Conservation (phyloP, 2,329 filamentous ascomycete species). For the Thermoascus crustaceus region DNA sequence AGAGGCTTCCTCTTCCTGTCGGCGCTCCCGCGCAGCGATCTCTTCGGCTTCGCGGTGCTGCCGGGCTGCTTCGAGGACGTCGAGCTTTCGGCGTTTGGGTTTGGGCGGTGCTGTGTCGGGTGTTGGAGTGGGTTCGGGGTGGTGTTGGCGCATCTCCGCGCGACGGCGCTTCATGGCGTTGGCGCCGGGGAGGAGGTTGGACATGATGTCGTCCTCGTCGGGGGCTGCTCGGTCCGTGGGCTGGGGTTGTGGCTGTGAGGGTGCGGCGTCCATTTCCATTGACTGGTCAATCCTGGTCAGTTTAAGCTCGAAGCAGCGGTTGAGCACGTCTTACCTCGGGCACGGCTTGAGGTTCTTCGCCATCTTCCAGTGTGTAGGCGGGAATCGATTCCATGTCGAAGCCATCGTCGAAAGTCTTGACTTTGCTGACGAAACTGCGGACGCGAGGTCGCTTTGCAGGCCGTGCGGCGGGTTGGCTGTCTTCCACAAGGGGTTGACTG, state of each 20-base stretch:
- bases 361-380: slow-evolving; percentile 23
- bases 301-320: background rate
- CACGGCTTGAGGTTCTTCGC: slow-evolving; percentile 10
- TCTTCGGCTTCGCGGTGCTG: slow-evolving; percentile 47
- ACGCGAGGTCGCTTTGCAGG: slow-evolving; percentile 18
- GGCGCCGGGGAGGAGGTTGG: slow-evolving; percentile 66
- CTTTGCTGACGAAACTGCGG: slow-evolving; percentile 38
- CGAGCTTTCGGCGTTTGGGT: slow-evolving; percentile 51
- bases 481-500: slow-evolving; percentile 6
- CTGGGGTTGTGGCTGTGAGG: slow-evolving; percentile 19
- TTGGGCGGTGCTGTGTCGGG: slow-evolving; percentile 28
- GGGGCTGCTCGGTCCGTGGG: slow-evolving; percentile 20
- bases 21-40: slow-evolving; percentile 46
- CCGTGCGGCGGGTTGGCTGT: slow-evolving; percentile 11
- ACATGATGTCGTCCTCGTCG: slow-evolving; percentile 52
- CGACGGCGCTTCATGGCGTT: slow-evolving; percentile 72
- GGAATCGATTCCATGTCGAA: slow-evolving; percentile 41
- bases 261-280: slow-evolving; percentile 18
- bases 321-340: slow-evolving; percentile 7
- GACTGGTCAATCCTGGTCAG: slow-evolving; percentile 7
- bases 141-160: slow-evolving; percentile 49
- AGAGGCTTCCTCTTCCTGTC: slow-evolving; percentile 60
- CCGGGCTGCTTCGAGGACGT: slow-evolving; percentile 58
- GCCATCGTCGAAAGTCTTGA: slow-evolving; percentile 65
- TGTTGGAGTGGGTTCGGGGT: slow-evolving; percentile 21